Evolutionary conservation across 495 filamentous ascomycete genomes (phyloP).

Genomic region (Penicillium cosmopolitanum): DNA sequence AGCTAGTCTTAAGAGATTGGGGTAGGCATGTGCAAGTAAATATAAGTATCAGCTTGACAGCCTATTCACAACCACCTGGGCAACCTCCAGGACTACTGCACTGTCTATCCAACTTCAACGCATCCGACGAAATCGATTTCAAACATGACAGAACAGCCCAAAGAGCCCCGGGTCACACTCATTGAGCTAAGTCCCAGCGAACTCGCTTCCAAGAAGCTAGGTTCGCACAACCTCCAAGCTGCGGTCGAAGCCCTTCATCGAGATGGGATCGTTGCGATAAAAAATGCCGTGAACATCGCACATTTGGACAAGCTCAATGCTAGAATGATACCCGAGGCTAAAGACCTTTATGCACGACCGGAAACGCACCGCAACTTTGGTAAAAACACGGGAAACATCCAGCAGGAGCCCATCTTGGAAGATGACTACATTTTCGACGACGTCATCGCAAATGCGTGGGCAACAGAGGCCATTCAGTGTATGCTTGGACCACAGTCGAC

Average conservation of each 20-base stretch:
- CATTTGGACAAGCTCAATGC: slow-evolving; percentile 54
- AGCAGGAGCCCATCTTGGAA: slow-evolving; percentile 54
- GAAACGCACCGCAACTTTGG: slow-evolving; percentile 55
- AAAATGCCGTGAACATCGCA: slow-evolving; percentile 45
- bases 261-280: slow-evolving; percentile 57
- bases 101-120: neutral
- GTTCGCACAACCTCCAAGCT: slow-evolving; percentile 51
- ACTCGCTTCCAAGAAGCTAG: slow-evolving; percentile 26
- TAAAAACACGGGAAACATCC: slow-evolving; percentile 55
- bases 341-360: slow-evolving; percentile 39
- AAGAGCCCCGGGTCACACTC: slow-evolving; percentile 9
- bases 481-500: slow-evolving; percentile 52
- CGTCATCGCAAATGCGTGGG: slow-evolving; percentile 52
- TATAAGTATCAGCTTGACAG: no score
- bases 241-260: slow-evolving; percentile 50
- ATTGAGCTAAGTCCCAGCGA: slow-evolving; percentile 24
- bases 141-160: neutral
- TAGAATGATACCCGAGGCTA: slow-evolving; percentile 57
- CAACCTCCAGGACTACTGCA: neutral
- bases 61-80: no score
- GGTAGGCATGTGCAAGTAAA: no score
- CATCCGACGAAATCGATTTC: neutral
- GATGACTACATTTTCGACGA: slow-evolving; percentile 42
- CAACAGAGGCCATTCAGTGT: slow-evolving; percentile 50
- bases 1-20: no score